phyloP scores from a whole-genome alignment of 768 basidiomycete species.

The Mycena latifolia region DNA sequence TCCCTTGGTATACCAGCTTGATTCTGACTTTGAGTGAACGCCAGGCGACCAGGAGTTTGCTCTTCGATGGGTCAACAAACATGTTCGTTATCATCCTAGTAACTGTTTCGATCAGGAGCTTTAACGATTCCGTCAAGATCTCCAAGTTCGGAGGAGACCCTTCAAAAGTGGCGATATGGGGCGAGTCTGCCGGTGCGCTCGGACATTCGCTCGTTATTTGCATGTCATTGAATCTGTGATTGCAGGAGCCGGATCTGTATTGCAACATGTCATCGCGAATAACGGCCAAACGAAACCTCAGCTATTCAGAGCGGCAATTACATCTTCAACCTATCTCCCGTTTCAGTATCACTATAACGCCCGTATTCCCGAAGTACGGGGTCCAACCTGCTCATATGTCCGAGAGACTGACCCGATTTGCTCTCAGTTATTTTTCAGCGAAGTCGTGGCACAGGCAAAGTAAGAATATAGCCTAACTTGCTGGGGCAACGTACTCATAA shows the following conservation, averaged over 20 bases:
- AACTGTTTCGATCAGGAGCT: no score
- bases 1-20: background rate
- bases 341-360: no score
- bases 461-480: conserved; percentile 35
- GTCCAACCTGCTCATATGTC: no score
- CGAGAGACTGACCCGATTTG: no score
- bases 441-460: conserved; percentile 39
- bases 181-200: conserved; percentile 39
- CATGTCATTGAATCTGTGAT: no score
- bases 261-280: conserved; percentile 49
- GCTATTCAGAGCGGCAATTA: no score
- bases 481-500: background rate
- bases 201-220: no score
- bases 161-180: conserved; percentile 42
- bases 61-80: conserved; percentile 44
- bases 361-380: no score
- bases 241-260: conserved; percentile 49
- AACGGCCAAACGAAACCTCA: conserved; percentile 47
- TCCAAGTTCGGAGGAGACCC: no score
- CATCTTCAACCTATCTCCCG: no score
- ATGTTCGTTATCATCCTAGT: conserved; percentile 32
- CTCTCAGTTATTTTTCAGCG: conserved; percentile 1
- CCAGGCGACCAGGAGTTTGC: conserved; percentile 46
- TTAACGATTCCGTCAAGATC: no score
- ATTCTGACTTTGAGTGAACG: background rate